Evolutionary conservation across 306 rosid genomes (phyloP), one percentile per base, ranked within the genome.

Genomic region (Quercus agrifolia): DNA sequence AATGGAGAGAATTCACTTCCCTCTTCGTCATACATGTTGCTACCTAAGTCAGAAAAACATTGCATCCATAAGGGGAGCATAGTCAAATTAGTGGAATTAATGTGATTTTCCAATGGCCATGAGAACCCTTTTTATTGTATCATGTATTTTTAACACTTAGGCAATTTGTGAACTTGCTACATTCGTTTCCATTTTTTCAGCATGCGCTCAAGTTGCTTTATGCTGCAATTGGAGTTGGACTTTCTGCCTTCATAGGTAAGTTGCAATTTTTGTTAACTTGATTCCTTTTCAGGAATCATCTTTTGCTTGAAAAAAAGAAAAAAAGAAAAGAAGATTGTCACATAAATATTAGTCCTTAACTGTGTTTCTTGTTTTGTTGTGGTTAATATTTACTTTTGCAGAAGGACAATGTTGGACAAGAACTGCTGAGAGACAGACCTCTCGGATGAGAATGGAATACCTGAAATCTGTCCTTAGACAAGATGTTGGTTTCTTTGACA

Each of bases 351-450:
- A 74, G 74, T 21, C 56, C 81, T 20, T 8, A 41, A 84, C 54
- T 57, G 25, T 23, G 15, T 73, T 71, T 78, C 68, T 44, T 88
- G 75, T 3, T 80, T 49, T 15, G 20, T 72, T 61, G 68, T 30
- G 46, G 63, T 30, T 77, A 84, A 64, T 62, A 56, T 68, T 79
- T 76, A 67, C 68, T 63, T 76, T 33, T 85, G 84, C 96, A 94
- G 97, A 92, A 83, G 97, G 93, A 74, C 41, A 88, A 70, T 94
- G 98, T 78, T 91, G 98, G 97, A 76, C 97, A 76, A 87, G 97
- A 84, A 94, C 97, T 18, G 92, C 97, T 0, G 93, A 94, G 86
- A 92, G 97, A 79, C 99, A 94, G 80, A 89, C 95, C 56, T 90
- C 97, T 3, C 81, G 86, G 88, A 92, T 92, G 92, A 87, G 94